A percentile compares a stretch with the other conserved stretches of the same genome.
Conservation (phyloP, 1,284 basidiomycete genomes). For the Binderoboletus segoi region DNA sequence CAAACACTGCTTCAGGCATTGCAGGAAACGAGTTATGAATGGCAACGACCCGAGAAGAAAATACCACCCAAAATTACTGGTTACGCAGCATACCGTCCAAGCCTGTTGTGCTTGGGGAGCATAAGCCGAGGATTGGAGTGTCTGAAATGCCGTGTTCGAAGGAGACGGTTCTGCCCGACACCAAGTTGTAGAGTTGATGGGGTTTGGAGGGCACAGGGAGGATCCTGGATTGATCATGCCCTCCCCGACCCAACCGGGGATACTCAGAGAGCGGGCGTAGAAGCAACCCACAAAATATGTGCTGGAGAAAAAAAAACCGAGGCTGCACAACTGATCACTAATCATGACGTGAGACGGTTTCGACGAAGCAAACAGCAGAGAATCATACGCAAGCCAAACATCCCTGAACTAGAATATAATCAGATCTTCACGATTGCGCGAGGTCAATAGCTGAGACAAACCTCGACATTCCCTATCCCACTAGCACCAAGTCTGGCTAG, state of each 20-base stretch:
- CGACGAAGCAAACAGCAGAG: conserved; percentile 19
- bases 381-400: conserved; percentile 77
- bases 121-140: conserved; percentile 11
- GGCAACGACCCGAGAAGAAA: conserved; percentile 64
- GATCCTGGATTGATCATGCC: background rate
- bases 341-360: conserved; percentile 11
- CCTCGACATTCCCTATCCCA: conserved; percentile 78
- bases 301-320: conserved; percentile 74
- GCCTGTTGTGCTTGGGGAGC: conserved; percentile 13
- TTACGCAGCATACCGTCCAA: conserved; percentile 18
- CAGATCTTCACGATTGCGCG: background rate
- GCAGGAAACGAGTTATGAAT: conserved; percentile 74
- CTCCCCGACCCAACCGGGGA: background rate
- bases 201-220: background rate
- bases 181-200: background rate
- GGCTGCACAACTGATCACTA: conserved; percentile 83
- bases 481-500: conserved; percentile 68
- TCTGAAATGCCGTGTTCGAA: background rate
- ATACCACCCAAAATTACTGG: conserved; percentile 55
- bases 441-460: conserved; percentile 32
- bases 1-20: conserved; percentile 83
- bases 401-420: conserved; percentile 60
- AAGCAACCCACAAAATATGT: conserved; percentile 76
- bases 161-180: background rate
- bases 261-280: conserved; percentile 44